These are phyloP conservation scores for Emergomyces pasteurianus DNA, from an alignment of 2,329 filamentous ascomycete genomes.

Conservation along the genomic window DNA sequence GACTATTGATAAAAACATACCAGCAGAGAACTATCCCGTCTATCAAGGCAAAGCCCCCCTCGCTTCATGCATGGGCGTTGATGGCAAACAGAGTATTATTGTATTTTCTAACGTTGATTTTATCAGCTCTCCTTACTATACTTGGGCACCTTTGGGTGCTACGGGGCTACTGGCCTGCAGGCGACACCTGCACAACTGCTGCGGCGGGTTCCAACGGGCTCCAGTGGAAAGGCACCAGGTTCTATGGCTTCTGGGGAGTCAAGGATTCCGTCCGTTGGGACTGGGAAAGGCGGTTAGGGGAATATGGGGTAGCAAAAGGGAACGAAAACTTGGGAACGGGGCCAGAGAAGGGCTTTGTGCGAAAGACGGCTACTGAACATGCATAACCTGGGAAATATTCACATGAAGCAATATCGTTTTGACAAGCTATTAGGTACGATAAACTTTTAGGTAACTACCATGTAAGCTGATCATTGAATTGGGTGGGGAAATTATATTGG, in stretches of 20 bases:
- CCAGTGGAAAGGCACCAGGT: constrained; percentile 11
- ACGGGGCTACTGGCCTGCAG: constrained; percentile 23
- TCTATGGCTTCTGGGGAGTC: constrained; percentile 14
- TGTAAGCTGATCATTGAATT: no score
- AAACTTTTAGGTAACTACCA: not conserved
- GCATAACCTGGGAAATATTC: not conserved
- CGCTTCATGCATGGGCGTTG: constrained; percentile 34
- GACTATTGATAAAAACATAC: not conserved
- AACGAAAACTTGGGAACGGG: not conserved
- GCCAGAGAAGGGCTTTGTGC: not conserved
- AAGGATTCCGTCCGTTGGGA: constrained; percentile 14
- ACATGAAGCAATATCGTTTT: not conserved
- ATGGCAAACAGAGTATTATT: constrained; percentile 21
- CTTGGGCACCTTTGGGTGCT: constrained; percentile 33
- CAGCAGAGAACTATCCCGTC: constrained; percentile 14
- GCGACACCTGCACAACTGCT: constrained; percentile 20
- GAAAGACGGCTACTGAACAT: not conserved
- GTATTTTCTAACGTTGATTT: constrained; percentile 35
- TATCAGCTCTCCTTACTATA: constrained; percentile 24
- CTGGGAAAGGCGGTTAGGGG: constrained; percentile 11
- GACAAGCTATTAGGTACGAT: not conserved
- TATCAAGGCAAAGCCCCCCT: constrained; percentile 34
- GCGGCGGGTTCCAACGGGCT: constrained; percentile 7
- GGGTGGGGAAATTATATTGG: not conserved
- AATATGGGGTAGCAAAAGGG: no score